Base-by-base conservation (phyloP, 2,329 filamentous ascomycete species). In the Claviceps paspali region DNA sequence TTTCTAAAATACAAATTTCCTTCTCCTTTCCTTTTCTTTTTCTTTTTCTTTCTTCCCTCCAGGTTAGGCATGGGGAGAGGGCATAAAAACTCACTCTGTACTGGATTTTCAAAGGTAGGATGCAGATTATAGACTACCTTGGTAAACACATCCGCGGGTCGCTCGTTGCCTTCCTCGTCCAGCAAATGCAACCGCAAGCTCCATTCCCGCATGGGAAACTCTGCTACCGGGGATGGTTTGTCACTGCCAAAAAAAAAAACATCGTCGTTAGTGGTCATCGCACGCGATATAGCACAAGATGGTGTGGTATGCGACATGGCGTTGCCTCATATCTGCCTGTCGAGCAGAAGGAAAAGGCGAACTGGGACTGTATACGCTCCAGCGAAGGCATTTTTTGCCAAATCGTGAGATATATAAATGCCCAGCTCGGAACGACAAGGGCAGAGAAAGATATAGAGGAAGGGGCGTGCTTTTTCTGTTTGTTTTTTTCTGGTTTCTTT, bases 121-220 rank as follows among this genome's bases (percentile, higher is more conserved):
- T 98, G 91, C 22, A 98, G 73, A 53, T 84, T 82, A 65, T 95
- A 98, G 39, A 79, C 79, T 29, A 82, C 88, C 65, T 93, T 94
- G 55, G 85, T 83, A 64, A 95, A 96, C 59, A 86, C 74, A 47
- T 66, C 83, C 38, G 88, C 86, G 6, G 82, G 73, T 36, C 85
- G 70, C 59, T 92, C 79, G 48, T 91, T 82, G 48, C 86, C 87
- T 45, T 83, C 76, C 50, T 92, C 82, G 47, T 94, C 86, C 38
- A 95, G 59, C 36, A 96, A 60, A 61, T 75, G 84, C 48, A 98
- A 68, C 60, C 82, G 79, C 55, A 96, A 82, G 47, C 74, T 86
- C 91, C 91, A 98, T 61, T 76, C 69, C 57, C 91, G 80, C 75
- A 95, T 87, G 9, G 91, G 91, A 52, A 87, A 94, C 3, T 86